Base-by-base conservation (phyloP, 2,329 filamentous ascomycete genomes). In the Xylaria sp. region DNA sequence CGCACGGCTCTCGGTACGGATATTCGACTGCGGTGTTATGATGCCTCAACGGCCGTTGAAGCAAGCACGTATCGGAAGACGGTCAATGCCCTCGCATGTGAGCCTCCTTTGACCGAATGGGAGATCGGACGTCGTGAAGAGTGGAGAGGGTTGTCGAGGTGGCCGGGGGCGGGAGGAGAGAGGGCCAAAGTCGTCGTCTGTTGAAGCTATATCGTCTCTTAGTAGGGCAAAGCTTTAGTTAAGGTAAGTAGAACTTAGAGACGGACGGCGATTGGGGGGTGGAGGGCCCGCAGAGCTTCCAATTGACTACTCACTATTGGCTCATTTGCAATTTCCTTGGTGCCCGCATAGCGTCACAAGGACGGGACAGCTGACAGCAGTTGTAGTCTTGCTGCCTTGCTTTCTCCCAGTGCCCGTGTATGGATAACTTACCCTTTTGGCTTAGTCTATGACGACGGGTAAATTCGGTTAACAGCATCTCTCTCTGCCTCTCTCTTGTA, bases 171-270 rank as follows among this genome's bases (percentile, higher is more conserved):
- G 45, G 52, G 12, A 21, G 19, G 40, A 21, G 33, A 25, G 47
- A 46, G 38, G 46, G 46, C 40, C 45, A 50, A 21, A 31, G 37
- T 49, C 54, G 56, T 57, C 49, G 54, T 47, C 54, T 56, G 49
- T 51, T 53, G 54, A 61, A 57, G 64, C 61, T 66, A 57, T 56
- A 50, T 56, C 37, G 31, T 57, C 52, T 40, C 63, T 58, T 14
- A 19, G 47, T 49, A 49, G 25, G 51, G 56, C 40, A 57, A 35
- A 61, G 57, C 63, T 57, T 58, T 31, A 31, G 28, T 31, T 31
- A 9, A 17, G 47, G 46, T 9, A 46, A 7, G 37, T 40, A 4
- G 23, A 12, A 23, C 21, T 14, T 56, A 2, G n/a, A 31, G 42
- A 5, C 37, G 38, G 54, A 53, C 12, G 53, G 28, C 54, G 40